These are phyloP conservation scores for Orbilia javanica DNA, from an alignment of 2,329 filamentous ascomycete species.

Conservation along the genomic window DNA sequence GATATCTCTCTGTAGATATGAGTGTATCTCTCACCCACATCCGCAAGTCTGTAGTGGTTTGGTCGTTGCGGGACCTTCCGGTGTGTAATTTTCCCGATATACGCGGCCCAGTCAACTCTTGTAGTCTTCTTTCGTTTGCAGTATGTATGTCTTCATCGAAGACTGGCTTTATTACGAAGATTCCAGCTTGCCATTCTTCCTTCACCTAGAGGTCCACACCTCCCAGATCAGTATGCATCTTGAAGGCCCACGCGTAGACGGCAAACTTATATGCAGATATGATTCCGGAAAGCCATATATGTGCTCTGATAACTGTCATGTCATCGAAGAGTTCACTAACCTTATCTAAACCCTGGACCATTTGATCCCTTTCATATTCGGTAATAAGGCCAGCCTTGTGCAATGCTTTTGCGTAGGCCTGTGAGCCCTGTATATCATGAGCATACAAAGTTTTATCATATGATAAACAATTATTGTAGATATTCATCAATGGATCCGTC, in stretches of 20 bases:
- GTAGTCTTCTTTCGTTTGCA: conserved; percentile 77
- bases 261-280: too few species aligned
- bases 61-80: conserved; percentile 87
- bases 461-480: conserved; percentile 84
- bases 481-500: conserved; percentile 84
- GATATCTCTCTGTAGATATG: conserved; percentile 75
- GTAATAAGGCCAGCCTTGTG: conserved; percentile 79
- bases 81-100: conserved; percentile 91
- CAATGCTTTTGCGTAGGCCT: conserved; percentile 86
- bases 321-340: conserved; percentile 63
- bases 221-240: neutral
- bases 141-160: conserved; percentile 76
- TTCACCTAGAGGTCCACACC: conserved; percentile 66
- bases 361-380: conserved; percentile 77
- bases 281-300: too few species aligned
- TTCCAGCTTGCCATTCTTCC: conserved; percentile 70
- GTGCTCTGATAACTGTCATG: too few species aligned
- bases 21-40: conserved; percentile 86
- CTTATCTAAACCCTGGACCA: conserved; percentile 76
- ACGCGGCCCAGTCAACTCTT: conserved; percentile 87
- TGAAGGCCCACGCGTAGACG: too few species aligned
- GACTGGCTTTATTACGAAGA: conserved; percentile 69
- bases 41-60: conserved; percentile 89
- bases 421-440: conserved; percentile 82
- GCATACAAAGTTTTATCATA: conserved; percentile 83